Conservation (phyloP, 495 filamentous ascomycete genomes). For the Penicillium angulare region DNA sequence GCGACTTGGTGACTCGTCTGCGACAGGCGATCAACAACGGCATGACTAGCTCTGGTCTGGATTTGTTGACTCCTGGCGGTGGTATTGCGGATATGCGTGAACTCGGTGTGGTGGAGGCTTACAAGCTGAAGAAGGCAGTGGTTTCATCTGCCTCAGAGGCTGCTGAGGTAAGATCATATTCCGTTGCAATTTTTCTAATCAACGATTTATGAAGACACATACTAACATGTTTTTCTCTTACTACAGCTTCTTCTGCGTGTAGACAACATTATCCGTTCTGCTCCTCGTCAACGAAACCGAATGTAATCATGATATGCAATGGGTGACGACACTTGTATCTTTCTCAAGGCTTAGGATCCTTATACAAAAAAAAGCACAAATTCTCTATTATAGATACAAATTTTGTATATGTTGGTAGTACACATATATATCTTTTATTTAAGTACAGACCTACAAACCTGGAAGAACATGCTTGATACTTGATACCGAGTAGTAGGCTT, state of each 20-base stretch:
- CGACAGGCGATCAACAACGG: slow-evolving; percentile 93
- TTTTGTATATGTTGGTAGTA: too few species aligned
- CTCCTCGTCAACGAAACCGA: slow-evolving; percentile 71
- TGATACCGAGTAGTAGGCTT: too few species aligned
- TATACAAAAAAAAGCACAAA: background rate
- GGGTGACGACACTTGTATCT: slow-evolving; percentile 19
- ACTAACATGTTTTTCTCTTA: background rate
- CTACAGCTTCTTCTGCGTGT: slow-evolving; percentile 72
- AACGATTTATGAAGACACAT: background rate
- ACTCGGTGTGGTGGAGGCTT: slow-evolving; percentile 95
- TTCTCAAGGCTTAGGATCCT: slow-evolving; percentile 5
- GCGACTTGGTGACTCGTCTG: slow-evolving; percentile 86
- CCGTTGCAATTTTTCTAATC: background rate
- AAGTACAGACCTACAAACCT: background rate
- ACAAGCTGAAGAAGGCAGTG: slow-evolving; percentile 96
- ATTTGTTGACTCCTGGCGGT: slow-evolving; percentile 85
- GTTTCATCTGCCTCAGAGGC: slow-evolving; percentile 94
- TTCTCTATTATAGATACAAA: background rate
- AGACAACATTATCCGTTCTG: slow-evolving; percentile 82
- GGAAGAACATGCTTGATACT: too few species aligned
- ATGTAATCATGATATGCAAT: slow-evolving; percentile 49
- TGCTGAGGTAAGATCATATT: slow-evolving; percentile 67
- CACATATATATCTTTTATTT: background rate
- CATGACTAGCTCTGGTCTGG: slow-evolving; percentile 85
- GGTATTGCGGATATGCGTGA: slow-evolving; percentile 96